These are phyloP conservation scores for Sarcomyxa edulis DNA, from an alignment of 768 basidiomycete species.

Conservation along the genomic window DNA sequence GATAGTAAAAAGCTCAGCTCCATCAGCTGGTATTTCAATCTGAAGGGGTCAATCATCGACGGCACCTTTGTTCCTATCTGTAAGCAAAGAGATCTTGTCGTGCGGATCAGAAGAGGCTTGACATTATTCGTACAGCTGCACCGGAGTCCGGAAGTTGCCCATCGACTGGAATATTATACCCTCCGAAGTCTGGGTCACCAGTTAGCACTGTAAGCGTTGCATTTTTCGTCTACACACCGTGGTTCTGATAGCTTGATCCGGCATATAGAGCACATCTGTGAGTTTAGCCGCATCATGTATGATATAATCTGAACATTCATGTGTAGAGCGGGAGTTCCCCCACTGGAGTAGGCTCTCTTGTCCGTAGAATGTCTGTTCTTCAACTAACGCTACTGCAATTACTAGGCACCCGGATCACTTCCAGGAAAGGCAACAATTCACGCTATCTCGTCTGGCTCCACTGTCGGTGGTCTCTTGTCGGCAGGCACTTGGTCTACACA, in stretches of 20 bases:
- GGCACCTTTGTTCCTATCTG: constrained; percentile 48
- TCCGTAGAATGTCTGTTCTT: not conserved
- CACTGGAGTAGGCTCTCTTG: constrained; percentile 12
- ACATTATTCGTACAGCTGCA: constrained; percentile 24
- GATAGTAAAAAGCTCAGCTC: constrained; percentile 26
- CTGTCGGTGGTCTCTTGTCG: constrained; percentile 47
- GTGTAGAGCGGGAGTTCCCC: constrained; percentile 11
- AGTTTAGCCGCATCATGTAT: too few species aligned
- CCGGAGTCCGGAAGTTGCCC: constrained; percentile 36
- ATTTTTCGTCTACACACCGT: not conserved
- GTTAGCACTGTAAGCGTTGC: constrained; percentile 12
- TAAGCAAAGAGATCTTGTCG: constrained; percentile 22
- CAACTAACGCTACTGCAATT: constrained; percentile 2
- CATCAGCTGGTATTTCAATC: constrained; percentile 51
- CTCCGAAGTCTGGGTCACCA: constrained; percentile 50
- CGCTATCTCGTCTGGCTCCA: constrained; percentile 29
- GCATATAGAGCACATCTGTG: constrained; percentile 16
- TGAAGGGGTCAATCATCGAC: constrained; percentile 50
- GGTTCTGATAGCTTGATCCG: not conserved
- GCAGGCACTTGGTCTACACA: constrained; percentile 58
- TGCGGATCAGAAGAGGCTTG: not conserved
- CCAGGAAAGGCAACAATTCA: constrained; percentile 43
- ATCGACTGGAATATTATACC: constrained; percentile 42
- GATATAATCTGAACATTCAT: constrained; percentile 27
- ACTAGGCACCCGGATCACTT: constrained; percentile 21